phyloP scores from a whole-genome alignment of 1,284 basidiomycete genomes.

The Trichosporon ovoides region DNA sequence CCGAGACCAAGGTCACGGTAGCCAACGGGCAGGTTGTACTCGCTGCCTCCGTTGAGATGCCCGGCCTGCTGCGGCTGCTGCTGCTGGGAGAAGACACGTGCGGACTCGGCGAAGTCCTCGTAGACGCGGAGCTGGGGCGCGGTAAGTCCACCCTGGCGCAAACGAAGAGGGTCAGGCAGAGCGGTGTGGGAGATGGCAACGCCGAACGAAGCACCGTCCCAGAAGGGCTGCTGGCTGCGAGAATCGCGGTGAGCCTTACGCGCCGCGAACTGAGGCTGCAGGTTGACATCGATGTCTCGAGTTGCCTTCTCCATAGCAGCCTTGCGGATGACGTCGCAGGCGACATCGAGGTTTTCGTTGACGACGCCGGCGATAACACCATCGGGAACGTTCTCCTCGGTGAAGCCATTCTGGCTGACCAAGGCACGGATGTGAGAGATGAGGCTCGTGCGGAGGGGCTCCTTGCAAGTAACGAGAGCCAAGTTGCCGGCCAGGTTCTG shows the following conservation, averaged over 20 bases:
- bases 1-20: constrained; percentile 28
- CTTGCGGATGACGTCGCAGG: constrained; percentile 91
- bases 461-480: constrained; percentile 96
- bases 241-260: constrained; percentile 79
- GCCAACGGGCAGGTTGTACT: constrained; percentile 26
- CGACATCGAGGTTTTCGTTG: constrained; percentile 88
- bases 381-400: constrained; percentile 58
- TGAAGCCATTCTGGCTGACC: constrained; percentile 77
- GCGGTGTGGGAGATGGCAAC: constrained; percentile 69
- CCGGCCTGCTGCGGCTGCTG: constrained; percentile 10
- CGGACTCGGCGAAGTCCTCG: constrained; percentile 76
- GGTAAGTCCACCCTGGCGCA: constrained; percentile 77
- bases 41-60: constrained; percentile 21
- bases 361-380: constrained; percentile 70
- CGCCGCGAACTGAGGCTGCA: constrained; percentile 72
- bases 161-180: constrained; percentile 83
- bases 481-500: constrained; percentile 95
- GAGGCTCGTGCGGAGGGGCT: constrained; percentile 89
- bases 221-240: constrained; percentile 62
- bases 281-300: constrained; percentile 86
- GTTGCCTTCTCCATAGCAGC: constrained; percentile 96
- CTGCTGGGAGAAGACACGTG: constrained; percentile 17
- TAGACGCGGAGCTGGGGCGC: constrained; percentile 83
- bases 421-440: constrained; percentile 77
- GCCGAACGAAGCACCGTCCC: constrained; percentile 67